phyloP scores from a whole-genome alignment of 257 asterid genomes.

The Solanum megistacrolobum region DNA sequence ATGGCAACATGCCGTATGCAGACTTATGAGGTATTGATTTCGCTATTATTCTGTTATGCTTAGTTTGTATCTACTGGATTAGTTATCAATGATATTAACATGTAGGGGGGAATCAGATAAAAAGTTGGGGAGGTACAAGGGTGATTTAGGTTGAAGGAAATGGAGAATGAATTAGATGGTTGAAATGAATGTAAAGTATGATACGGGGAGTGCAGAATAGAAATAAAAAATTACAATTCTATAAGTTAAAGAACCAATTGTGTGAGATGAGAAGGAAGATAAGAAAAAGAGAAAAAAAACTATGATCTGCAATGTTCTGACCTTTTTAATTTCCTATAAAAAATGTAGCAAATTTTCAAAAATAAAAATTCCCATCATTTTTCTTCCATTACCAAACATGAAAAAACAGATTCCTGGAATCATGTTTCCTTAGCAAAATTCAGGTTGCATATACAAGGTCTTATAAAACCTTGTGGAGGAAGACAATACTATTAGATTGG shows the following conservation, averaged over 20 bases:
- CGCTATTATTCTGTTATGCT: background rate
- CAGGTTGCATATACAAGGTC: background rate
- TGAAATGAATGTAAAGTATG: background rate
- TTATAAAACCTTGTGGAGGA: background rate
- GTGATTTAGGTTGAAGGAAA: background rate
- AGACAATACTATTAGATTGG: background rate
- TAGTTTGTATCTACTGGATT: background rate
- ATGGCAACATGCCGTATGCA: constrained; percentile 23
- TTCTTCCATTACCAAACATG: background rate
- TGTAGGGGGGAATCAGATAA: background rate
- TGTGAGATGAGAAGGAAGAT: background rate
- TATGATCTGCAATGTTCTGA: background rate
- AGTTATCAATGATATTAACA: background rate
- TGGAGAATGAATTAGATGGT: background rate
- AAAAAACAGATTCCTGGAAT: background rate
- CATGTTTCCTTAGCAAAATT: background rate
- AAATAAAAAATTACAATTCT: background rate
- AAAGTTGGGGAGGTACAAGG: background rate
- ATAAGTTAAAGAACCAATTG: background rate
- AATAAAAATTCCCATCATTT: background rate
- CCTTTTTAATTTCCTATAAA: background rate
- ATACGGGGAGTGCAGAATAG: background rate
- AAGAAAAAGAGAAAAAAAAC: background rate
- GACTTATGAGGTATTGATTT: constrained; percentile 22
- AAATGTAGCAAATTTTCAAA: background rate